These are phyloP conservation scores for Fusarium veterinarium DNA, from an alignment of 2,329 filamentous ascomycete genomes.

Conservation along the genomic window DNA sequence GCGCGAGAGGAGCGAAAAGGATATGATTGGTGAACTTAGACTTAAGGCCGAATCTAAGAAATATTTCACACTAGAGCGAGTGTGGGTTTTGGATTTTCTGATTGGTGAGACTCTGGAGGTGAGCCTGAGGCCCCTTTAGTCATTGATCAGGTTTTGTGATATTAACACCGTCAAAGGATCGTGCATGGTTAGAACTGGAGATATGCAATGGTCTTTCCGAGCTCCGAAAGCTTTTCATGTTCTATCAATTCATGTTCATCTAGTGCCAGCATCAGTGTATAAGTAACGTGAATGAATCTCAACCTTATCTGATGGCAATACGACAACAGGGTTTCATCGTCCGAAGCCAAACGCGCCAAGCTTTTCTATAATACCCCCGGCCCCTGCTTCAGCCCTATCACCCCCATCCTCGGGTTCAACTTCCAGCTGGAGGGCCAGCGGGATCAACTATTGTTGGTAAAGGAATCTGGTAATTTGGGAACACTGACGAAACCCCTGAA, in stretches of 20 bases:
- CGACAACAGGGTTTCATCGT: background rate
- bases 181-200: background rate
- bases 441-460: background rate
- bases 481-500: background rate
- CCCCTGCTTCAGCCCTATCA: background rate
- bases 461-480: background rate
- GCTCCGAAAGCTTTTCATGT: background rate
- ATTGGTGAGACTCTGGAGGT: background rate
- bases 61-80: background rate
- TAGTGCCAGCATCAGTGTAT: background rate
- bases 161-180: background rate
- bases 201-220: background rate
- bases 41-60: background rate
- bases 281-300: background rate
- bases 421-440: background rate
- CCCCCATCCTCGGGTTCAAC: background rate
- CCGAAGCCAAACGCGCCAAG: background rate
- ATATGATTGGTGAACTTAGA: conserved; percentile 21
- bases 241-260: background rate
- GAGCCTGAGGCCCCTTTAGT: background rate
- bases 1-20: conserved; percentile 34
- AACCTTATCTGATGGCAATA: background rate
- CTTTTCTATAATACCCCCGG: background rate
- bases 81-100: background rate
- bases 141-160: background rate